Evolutionary conservation across 2,329 filamentous ascomycete species (phyloP).

Genomic region (Zasmidium citrigriseum): DNA sequence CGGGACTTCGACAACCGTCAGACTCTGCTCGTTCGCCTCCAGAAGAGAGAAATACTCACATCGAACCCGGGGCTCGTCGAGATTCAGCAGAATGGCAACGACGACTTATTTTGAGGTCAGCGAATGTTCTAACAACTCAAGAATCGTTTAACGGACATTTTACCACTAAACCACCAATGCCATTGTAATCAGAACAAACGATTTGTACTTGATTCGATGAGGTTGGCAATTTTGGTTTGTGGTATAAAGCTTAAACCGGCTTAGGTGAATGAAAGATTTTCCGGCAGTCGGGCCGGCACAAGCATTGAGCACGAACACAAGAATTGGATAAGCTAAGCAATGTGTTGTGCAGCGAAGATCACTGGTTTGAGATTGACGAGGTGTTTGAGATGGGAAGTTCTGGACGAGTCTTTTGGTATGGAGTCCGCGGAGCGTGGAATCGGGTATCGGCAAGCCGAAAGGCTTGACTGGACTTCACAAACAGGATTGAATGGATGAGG

Average conservation of each 20-base stretch:
- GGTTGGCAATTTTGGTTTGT: too few relatives aligned
- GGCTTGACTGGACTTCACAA: constrained; percentile 2
- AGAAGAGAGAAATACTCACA: background rate
- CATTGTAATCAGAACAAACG: background rate
- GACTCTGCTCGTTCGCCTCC: background rate
- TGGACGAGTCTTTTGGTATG: background rate
- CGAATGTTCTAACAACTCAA: too few relatives aligned
- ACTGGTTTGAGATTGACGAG: background rate
- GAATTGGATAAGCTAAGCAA: too few relatives aligned
- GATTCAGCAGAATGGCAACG: constrained; percentile 10
- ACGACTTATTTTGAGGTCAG: too few relatives aligned
- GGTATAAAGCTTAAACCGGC: too few relatives aligned
- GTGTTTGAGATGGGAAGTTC: background rate
- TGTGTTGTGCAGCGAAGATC: background rate
- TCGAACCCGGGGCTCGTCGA: constrained; percentile 8
- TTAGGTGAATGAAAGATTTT: background rate
- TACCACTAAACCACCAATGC: constrained; percentile 14
- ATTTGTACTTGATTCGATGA: too few relatives aligned
- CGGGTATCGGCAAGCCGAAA: background rate
- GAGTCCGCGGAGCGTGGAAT: background rate
- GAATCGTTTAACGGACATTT: too few relatives aligned
- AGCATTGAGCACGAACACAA: background rate
- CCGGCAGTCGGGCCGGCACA: background rate
- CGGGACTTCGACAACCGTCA: background rate
- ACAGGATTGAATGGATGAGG: background rate